A percentile compares a stretch with the other conserved stretches of the same genome.
These are phyloP conservation scores for Microcyclosporella mali DNA, from an alignment of 2,329 filamentous ascomycete species.

Conservation along the genomic window DNA sequence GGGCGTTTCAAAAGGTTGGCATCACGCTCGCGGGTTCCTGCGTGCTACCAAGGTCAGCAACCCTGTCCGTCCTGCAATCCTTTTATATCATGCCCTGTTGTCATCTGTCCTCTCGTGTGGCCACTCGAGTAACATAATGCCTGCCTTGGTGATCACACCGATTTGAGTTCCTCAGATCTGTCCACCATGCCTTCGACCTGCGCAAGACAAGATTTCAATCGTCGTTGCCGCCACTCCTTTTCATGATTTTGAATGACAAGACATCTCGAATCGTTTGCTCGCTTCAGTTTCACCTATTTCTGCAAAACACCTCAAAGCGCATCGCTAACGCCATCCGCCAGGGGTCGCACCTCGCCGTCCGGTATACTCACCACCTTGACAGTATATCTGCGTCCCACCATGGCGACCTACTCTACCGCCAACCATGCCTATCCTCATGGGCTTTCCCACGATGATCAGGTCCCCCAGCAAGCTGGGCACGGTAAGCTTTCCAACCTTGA, in stretches of 20 bases:
- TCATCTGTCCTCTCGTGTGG: constrained; percentile 11
- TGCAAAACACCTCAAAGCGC: neutral
- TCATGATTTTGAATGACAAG: constrained; percentile 1
- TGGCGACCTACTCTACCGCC: constrained; percentile 14
- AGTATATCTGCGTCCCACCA: constrained; percentile 1
- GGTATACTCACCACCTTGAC: too few species aligned
- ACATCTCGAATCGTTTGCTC: neutral
- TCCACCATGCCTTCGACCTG: neutral
- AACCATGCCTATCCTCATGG: constrained; percentile 12
- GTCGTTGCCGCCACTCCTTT: neutral
- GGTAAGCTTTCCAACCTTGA: constrained; percentile 8
- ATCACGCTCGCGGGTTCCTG: constrained; percentile 15
- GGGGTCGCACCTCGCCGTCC: too few species aligned
- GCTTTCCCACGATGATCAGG: constrained; percentile 8
- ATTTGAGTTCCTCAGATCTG: constrained; percentile 15
- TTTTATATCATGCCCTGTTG: constrained; percentile 5
- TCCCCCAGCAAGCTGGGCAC: constrained; percentile 12
- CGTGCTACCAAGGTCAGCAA: constrained; percentile 19
- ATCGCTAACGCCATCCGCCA: constrained; percentile 3
- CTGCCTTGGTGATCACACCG: constrained; percentile 11
- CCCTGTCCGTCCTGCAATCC: constrained; percentile 12
- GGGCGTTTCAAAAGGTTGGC: constrained; percentile 12
- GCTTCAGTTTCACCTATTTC: neutral
- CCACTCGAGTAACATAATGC: constrained; percentile 13
- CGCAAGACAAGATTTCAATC: constrained; percentile 5